Evolutionary conservation across 2,329 filamentous ascomycete genomes (phyloP).

Genomic region (Diaporthe caulivora): DNA sequence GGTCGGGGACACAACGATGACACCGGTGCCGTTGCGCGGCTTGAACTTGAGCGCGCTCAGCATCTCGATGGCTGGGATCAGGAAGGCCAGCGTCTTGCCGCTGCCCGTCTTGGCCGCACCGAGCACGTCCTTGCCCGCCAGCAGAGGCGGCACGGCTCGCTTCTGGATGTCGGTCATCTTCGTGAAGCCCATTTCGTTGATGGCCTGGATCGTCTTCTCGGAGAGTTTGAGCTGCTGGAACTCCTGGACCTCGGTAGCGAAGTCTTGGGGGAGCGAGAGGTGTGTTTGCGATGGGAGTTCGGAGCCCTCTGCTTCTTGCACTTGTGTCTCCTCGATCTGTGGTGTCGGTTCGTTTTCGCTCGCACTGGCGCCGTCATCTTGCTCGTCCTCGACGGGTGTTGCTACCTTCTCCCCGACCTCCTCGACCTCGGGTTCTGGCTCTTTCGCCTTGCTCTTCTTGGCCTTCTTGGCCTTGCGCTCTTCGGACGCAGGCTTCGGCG

Average conservation of each 20-base stretch:
- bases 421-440: constrained; percentile 35
- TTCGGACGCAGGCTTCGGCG: constrained; percentile 41
- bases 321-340: constrained; percentile 45
- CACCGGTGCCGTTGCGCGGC: constrained; percentile 92
- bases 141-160: constrained; percentile 85
- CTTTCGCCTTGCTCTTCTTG: constrained; percentile 39
- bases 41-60: constrained; percentile 92
- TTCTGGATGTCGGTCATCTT: constrained; percentile 97
- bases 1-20: constrained; percentile 92
- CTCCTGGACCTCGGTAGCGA: constrained; percentile 72
- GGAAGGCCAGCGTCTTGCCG: constrained; percentile 94
- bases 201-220: constrained; percentile 88
- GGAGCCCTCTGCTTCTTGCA: constrained; percentile 48
- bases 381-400: constrained; percentile 42
- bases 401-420: constrained; percentile 39
- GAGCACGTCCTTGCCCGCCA: constrained; percentile 92
- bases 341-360: constrained; percentile 31
- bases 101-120: constrained; percentile 97
- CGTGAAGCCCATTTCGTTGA: constrained; percentile 91
- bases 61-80: constrained; percentile 96
- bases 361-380: constrained; percentile 38
- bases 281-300: constrained; percentile 53
- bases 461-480: constrained; percentile 38
- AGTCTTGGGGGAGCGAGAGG: constrained; percentile 66
- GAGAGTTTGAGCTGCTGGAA: constrained; percentile 89